Percentiles rank a stretch among this genome's conserved stretches.
Evolutionary conservation across 495 filamentous ascomycete genomes (phyloP).

Genomic region (Podospora fimiseda): DNA sequence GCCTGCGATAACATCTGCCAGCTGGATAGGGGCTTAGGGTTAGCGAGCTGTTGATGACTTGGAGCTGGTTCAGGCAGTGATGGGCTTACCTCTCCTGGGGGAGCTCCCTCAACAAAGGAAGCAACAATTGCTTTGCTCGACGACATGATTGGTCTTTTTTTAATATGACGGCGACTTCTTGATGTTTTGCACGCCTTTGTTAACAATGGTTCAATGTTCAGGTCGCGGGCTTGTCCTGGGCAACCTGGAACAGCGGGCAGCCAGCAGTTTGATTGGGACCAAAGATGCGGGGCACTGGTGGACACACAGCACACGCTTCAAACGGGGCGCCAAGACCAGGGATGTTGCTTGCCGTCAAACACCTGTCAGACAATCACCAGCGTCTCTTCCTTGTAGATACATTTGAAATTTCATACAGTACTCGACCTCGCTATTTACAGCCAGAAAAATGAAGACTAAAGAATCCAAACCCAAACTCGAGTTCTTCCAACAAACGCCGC

Average conservation of each 20-base stretch:
- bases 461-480: not conserved
- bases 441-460: not conserved
- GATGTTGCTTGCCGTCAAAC: constrained; percentile 2
- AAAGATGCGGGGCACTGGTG: constrained; percentile 9
- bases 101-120: constrained; percentile 89
- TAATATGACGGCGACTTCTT: not conserved
- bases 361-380: not conserved
- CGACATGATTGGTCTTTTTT: constrained; percentile 23
- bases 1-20: constrained; percentile 88
- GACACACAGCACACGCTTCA: constrained; percentile 1
- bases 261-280: not conserved
- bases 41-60: constrained; percentile 5
- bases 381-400: too few species aligned
- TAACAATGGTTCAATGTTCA: not conserved
- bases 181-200: not conserved
- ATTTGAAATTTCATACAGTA: too few species aligned
- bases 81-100: constrained; percentile 84
- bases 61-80: not conserved
- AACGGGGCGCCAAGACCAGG: constrained; percentile 9
- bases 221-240: not conserved
- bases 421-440: not conserved
- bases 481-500: constrained; percentile 6
- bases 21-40: constrained; percentile 41
- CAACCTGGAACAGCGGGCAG: not conserved
- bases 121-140: constrained; percentile 59